phyloP scores from a whole-genome alignment of 768 basidiomycete genomes.

The Strobilomyces echinocephalus region DNA sequence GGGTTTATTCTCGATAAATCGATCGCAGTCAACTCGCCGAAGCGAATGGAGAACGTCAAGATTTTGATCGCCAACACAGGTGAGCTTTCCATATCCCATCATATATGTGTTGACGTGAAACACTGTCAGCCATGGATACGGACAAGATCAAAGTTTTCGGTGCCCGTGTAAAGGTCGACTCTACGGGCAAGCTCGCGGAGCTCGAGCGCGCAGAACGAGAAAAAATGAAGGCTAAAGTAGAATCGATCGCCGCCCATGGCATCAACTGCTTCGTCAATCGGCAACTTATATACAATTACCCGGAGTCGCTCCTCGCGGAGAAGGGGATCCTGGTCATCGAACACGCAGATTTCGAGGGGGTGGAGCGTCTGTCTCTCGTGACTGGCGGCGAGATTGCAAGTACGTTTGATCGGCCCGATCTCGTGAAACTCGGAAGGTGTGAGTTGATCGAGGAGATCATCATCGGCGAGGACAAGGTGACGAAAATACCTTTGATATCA shows the following conservation, averaged over 20 bases:
- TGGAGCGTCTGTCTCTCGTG: constrained; percentile 91
- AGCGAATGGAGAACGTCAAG: constrained; percentile 90
- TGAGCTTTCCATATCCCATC: constrained; percentile 35
- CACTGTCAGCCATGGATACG: constrained; percentile 87
- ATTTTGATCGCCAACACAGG: constrained; percentile 99
- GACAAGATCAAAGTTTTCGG: constrained; percentile 99
- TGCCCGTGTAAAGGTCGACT: constrained; percentile 91
- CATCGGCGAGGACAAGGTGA: constrained; percentile 97
- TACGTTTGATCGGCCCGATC: constrained; percentile 89
- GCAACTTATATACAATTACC: constrained; percentile 99
- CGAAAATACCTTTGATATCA: constrained; percentile 3
- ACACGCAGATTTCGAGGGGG: constrained; percentile 98
- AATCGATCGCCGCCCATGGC: constrained; percentile 88
- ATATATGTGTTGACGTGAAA: background rate
- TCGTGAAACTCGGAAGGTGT: constrained; percentile 88
- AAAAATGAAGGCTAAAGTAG: constrained; percentile 99
- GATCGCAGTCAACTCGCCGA: constrained; percentile 91
- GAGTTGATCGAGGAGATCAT: constrained; percentile 98
- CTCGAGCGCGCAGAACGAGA: constrained; percentile 96
- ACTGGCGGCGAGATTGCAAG: constrained; percentile 97
- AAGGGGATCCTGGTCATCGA: constrained; percentile 95
- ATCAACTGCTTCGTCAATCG: constrained; percentile 98
- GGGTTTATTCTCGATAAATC: constrained; percentile 98
- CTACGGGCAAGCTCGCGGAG: constrained; percentile 95
- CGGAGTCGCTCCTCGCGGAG: constrained; percentile 91